Conservation (phyloP, 306 rosid species). For the Lathyrus aphaca region DNA sequence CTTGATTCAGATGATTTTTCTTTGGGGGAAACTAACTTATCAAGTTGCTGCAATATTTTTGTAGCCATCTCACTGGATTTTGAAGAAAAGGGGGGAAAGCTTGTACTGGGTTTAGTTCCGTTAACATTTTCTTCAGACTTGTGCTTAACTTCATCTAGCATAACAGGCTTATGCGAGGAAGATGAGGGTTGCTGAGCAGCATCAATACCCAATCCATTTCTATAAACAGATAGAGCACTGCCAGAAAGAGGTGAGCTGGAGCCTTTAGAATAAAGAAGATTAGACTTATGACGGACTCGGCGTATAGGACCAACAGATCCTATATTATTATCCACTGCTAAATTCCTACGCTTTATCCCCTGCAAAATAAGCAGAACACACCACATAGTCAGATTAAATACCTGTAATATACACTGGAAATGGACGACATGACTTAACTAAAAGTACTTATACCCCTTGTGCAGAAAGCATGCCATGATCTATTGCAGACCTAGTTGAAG, state of each 20-base stretch:
- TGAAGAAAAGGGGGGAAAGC: constrained; percentile 51
- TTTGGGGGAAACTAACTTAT: constrained; percentile 72
- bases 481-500: constrained; percentile 56
- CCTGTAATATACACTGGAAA: constrained; percentile 15
- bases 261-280: constrained; percentile 65
- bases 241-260: constrained; percentile 56
- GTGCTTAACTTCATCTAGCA: constrained; percentile 45
- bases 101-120: constrained; percentile 46
- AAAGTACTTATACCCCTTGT: constrained; percentile 57
- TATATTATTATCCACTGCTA: constrained; percentile 70
- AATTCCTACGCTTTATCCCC: constrained; percentile 72
- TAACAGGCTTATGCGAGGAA: constrained; percentile 49
- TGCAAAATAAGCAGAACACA: constrained; percentile 38
- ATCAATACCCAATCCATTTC: constrained; percentile 47
- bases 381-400: constrained; percentile 23
- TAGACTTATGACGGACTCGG: constrained; percentile 76
- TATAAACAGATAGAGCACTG: constrained; percentile 47
- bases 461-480: constrained; percentile 57
- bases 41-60: constrained; percentile 82
- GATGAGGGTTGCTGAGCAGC: constrained; percentile 50
- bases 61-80: constrained; percentile 81
- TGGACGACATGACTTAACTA: constrained; percentile 14
- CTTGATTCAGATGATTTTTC: constrained; percentile 65
- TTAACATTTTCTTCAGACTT: constrained; percentile 52
- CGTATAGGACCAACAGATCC: constrained; percentile 88